Evolutionary conservation across 176 grass and related monocot species (phyloP).

Genomic region (Hyparrhenia diplandra): DNA sequence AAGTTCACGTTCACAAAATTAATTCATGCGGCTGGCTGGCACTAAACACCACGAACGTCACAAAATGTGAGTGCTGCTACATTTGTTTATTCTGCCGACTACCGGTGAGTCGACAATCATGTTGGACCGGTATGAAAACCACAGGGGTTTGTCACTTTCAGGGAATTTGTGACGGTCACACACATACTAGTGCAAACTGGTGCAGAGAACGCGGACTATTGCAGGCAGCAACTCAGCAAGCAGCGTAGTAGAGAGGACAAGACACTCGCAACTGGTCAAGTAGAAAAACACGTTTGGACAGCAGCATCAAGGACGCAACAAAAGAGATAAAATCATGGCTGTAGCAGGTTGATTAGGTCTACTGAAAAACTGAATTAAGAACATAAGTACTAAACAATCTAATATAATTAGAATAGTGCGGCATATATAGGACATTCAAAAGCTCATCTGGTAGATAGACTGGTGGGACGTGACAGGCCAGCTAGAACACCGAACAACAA

Average conservation of each 20-base stretch:
- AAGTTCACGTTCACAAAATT: neutral
- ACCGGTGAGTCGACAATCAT: neutral
- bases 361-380: neutral
- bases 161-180: neutral
- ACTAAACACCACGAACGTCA: neutral
- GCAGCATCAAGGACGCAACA: neutral
- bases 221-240: neutral
- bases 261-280: neutral
- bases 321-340: slow-evolving; percentile 22
- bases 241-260: slow-evolving; percentile 20
- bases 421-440: neutral
- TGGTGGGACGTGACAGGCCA: slow-evolving; percentile 8
- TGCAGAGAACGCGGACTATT: neutral
- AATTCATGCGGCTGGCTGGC: neutral
- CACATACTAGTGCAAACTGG: neutral
- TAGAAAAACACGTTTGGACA: slow-evolving; percentile 14
- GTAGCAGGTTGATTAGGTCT: slow-evolving; percentile 29
- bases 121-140: slow-evolving; percentile 8
- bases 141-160: slow-evolving; percentile 15
- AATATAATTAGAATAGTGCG: neutral
- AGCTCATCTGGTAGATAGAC: neutral
- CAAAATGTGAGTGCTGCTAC: neutral
- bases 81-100: neutral
- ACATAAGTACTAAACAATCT: neutral
- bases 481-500: neutral